These are phyloP conservation scores for Kluyveromyces lactis DNA, from an alignment of 805 yeast genomes.

Conservation along the genomic window DNA sequence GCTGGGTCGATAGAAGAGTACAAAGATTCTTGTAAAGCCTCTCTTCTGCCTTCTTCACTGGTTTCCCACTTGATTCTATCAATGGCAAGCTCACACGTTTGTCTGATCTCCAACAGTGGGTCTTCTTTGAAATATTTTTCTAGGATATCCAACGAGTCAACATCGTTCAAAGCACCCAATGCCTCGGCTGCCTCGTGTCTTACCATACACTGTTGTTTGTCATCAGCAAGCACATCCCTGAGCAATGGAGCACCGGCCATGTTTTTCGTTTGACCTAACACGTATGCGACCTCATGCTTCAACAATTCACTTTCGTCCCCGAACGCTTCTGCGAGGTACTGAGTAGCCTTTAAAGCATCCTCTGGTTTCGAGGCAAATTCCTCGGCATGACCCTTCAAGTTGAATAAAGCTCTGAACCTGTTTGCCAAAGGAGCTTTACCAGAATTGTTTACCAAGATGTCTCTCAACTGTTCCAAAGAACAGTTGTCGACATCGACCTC, in stretches of 20 bases:
- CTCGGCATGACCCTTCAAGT: slow-evolving; percentile 76
- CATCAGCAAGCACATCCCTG: slow-evolving; percentile 58
- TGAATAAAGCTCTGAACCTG: slow-evolving; percentile 91
- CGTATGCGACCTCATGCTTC: slow-evolving; percentile 97
- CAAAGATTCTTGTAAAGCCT: slow-evolving; percentile 63
- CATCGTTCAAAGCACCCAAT: slow-evolving; percentile 88
- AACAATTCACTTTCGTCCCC: slow-evolving; percentile 75
- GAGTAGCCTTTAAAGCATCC: slow-evolving; percentile 59
- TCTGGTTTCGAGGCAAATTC: slow-evolving; percentile 47
- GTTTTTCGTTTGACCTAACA: slow-evolving; percentile 91
- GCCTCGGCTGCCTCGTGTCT: slow-evolving; percentile 99
- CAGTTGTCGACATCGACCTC: slow-evolving; percentile 32
- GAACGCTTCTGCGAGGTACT: slow-evolving; percentile 81
- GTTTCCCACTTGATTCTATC: slow-evolving; percentile 92
- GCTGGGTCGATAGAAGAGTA: slow-evolving; percentile 95
- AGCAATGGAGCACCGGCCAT: slow-evolving; percentile 67
- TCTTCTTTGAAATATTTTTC: slow-evolving; percentile 59
- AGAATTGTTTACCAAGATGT: slow-evolving; percentile 51
- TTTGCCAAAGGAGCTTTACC: slow-evolving; percentile 72
- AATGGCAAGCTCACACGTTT: slow-evolving; percentile 95
- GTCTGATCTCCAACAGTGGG: slow-evolving; percentile 81
- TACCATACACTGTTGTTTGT: slow-evolving; percentile 84
- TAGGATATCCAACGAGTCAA: slow-evolving; percentile 58
- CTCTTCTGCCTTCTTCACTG: slow-evolving; percentile 55
- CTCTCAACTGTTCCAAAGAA: slow-evolving; percentile 60